A percentile compares a stretch with the other conserved stretches of the same genome.
These are phyloP conservation scores for Biancaea sappan DNA, from an alignment of 306 rosid species.

Conservation along the genomic window DNA sequence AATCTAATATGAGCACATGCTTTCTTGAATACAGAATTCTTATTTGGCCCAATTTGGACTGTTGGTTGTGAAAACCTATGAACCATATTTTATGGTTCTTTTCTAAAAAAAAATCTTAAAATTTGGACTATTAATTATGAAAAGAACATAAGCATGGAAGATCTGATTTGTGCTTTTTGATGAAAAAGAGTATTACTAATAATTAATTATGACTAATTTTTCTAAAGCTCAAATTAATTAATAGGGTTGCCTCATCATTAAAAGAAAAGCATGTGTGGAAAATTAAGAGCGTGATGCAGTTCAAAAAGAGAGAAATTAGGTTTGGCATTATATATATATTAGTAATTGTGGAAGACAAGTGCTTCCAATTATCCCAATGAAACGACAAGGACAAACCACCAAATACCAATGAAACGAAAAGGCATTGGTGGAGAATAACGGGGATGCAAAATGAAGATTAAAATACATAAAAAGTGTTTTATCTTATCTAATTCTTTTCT, in stretches of 20 bases:
- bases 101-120: too few relatives aligned
- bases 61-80: too few relatives aligned
- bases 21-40: too few relatives aligned
- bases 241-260: conserved; percentile 10
- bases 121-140: too few relatives aligned
- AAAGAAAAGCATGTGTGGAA: conserved; percentile 37
- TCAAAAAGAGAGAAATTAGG: conserved; percentile 40
- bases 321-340: conserved; percentile 47
- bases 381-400: conserved; percentile 65
- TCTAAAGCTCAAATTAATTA: not conserved
- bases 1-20: too few relatives aligned
- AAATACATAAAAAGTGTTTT: conserved; percentile 15
- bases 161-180: too few relatives aligned
- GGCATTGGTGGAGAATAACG: conserved; percentile 69
- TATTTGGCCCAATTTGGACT: too few relatives aligned
- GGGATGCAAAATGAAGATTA: conserved; percentile 33
- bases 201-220: not conserved
- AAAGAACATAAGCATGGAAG: too few relatives aligned
- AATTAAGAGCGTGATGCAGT: conserved; percentile 34
- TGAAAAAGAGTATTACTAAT: too few relatives aligned
- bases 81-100: too few relatives aligned
- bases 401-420: conserved; percentile 64
- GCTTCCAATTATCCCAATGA: conserved; percentile 52
- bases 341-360: conserved; percentile 47
- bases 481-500: conserved; percentile 15